Base-by-base conservation (phyloP, 495 filamentous ascomycete species). In the Aspergillus panamensis region DNA sequence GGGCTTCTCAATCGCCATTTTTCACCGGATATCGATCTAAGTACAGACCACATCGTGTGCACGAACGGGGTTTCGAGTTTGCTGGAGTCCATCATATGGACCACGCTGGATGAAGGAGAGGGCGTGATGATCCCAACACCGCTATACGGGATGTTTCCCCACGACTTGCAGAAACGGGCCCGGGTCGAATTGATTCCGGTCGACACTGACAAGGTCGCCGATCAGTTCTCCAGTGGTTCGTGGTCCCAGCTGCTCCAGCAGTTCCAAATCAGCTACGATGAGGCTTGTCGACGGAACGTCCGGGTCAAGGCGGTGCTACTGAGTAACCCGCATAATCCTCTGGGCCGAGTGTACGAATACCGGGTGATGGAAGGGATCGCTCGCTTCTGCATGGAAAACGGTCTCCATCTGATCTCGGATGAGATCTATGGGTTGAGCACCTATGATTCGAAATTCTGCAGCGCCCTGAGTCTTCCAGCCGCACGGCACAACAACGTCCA, bases 241-340 rank as follows among this genome's bases (percentile, higher is more conserved):
- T 6, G 32, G 6, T 6, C 6, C 6, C 32, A 35, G 12, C 32
- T 35, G 32, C 6, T 35, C 32, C 32, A 12, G 6, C 6, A 35
- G 32, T 35, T 35, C 32, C 32, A 12, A 12, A 35, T 6, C 12
- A 35, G 6, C 32, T 12, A 6, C 32, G 12, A 35, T 12, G 12
- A 6, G 12, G 32, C 32, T 12, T 6, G 32, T 6, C 6, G 12
- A 12, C 6, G 12, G 6, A 6, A 35, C 5, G 12, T 48, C 19
- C 12, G 3, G 30, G 53, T 56, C 0, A 48, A 40, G 16, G 43
- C 31, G 6, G 20, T 56, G 16, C 10, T 49, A 8, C 21, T 49
- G 4, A 48, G 53, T 45, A 50, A 43, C 30, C 54, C 54, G 10
- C 45, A 50, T 30, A 57, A 50, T 33, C 54, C 54, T 2, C 19